phyloP scores from a whole-genome alignment of 176 grass and related monocot species.

The Alloteropsis semialata region DNA sequence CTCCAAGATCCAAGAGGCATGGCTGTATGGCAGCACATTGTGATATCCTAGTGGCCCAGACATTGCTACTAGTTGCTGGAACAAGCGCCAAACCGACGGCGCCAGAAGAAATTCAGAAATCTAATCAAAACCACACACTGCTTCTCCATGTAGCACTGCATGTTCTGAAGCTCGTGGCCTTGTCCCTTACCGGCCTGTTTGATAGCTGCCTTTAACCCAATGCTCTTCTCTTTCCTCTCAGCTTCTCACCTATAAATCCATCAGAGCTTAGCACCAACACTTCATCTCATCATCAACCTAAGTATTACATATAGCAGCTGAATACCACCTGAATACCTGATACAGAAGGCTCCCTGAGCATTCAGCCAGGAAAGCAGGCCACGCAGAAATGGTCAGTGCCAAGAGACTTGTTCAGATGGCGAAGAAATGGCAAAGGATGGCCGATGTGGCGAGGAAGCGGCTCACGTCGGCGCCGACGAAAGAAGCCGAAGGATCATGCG shows the following conservation, averaged over 20 bases:
- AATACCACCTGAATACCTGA: not conserved
- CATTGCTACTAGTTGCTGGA: not conserved
- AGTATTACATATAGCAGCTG: not conserved
- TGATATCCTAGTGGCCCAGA: not conserved
- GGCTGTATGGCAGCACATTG: slow-evolving; percentile 4
- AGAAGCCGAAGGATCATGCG: not conserved
- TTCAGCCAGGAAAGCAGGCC: not conserved
- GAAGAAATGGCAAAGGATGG: slow-evolving; percentile 24
- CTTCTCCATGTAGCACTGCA: slow-evolving; percentile 24
- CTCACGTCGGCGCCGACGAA: not conserved
- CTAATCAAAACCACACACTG: slow-evolving; percentile 17
- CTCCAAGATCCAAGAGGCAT: not conserved
- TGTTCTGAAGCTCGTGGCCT: slow-evolving; percentile 33
- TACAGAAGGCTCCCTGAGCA: not conserved
- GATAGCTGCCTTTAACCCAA: not conserved
- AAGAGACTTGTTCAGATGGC: slow-evolving; percentile 19
- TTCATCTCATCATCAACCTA: slow-evolving; percentile 1
- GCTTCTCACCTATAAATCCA: slow-evolving; percentile 17
- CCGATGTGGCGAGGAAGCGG: slow-evolving; percentile 23
- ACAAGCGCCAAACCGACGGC: not conserved
- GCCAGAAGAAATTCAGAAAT: slow-evolving; percentile 1
- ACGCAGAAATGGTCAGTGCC: slow-evolving; percentile 11
- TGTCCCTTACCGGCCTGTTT: slow-evolving; percentile 19
- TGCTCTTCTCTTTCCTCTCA: not conserved
- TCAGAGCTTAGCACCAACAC: not conserved